Conservation (phyloP, 2,329 filamentous ascomycete genomes). For the Amesomyces nigricolor region DNA sequence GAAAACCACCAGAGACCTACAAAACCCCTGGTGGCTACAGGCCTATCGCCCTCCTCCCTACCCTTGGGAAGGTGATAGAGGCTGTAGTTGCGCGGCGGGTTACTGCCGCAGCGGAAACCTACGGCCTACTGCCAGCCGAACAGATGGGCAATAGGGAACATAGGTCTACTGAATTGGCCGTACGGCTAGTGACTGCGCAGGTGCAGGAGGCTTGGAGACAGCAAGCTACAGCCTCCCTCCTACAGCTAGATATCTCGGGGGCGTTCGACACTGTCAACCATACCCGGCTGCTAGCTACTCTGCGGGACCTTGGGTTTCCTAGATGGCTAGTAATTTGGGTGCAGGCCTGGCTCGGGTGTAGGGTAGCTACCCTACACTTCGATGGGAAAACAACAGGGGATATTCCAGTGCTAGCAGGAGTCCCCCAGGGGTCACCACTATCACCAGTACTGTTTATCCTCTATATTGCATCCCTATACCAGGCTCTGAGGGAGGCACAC, state of each 20-base stretch:
- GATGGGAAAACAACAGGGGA: not conserved
- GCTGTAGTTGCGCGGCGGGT: not conserved
- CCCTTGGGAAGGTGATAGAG: slow-evolving; percentile 8
- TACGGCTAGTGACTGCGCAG: not conserved
- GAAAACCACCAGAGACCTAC: slow-evolving; percentile 4
- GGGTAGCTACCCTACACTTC: not conserved
- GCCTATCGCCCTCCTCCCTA: slow-evolving; percentile 5
- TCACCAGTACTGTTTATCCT: too few species aligned
- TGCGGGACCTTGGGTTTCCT: not conserved
- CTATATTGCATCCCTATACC: not conserved
- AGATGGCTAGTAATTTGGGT: slow-evolving; percentile 1
- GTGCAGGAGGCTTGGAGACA: not conserved
- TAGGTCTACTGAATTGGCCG: slow-evolving; percentile 1
- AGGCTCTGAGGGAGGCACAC: not conserved
- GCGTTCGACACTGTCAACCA: slow-evolving; percentile 7
- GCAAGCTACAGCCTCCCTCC: not conserved
- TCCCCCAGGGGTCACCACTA: not conserved
- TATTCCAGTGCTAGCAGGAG: not conserved
- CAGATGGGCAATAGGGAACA: slow-evolving; percentile 6
- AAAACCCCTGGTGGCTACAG: too few species aligned
- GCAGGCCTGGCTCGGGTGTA: not conserved
- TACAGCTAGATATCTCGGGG: not conserved
- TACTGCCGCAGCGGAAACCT: not conserved
- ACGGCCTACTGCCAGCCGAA: not conserved
- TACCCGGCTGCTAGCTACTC: not conserved